Conservation (phyloP, 495 filamentous ascomycete genomes). For the Penicillium chermesinum region DNA sequence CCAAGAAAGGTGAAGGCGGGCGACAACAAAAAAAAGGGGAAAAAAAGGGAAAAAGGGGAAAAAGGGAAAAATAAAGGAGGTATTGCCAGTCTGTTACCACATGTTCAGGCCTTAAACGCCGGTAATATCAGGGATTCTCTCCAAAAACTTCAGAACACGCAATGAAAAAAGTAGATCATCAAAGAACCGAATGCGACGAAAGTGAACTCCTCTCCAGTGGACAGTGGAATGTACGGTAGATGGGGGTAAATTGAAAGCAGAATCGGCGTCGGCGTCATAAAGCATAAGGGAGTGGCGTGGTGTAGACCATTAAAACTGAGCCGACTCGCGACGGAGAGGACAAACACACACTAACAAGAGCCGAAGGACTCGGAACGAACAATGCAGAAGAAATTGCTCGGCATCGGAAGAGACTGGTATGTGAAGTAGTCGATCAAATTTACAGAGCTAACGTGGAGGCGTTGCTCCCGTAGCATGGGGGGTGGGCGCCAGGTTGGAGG, state of each 20-base stretch:
- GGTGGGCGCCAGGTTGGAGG: constrained; percentile 28
- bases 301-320: neutral
- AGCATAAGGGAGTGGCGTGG: neutral
- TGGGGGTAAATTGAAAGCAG: constrained; percentile 10
- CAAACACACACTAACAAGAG: neutral
- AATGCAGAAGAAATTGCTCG: neutral
- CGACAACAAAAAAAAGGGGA: constrained; percentile 5
- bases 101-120: neutral
- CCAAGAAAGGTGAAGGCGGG: neutral
- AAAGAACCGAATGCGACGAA: constrained; percentile 6
- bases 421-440: neutral
- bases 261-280: constrained; percentile 11
- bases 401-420: neutral
- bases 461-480: constrained; percentile 29
- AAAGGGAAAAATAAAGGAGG: neutral
- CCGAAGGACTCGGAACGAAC: neutral
- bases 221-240: constrained; percentile 25
- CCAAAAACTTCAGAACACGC: neutral
- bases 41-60: constrained; percentile 23
- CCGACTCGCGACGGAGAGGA: neutral
- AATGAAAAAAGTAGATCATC: constrained; percentile 8
- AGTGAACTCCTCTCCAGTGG: constrained; percentile 20
- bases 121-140: neutral
- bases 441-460: constrained; percentile 20
- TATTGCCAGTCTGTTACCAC: neutral